Evolutionary conservation across 805 yeast genomes (phyloP).

Genomic region (Tetrapisispora arboricola): DNA sequence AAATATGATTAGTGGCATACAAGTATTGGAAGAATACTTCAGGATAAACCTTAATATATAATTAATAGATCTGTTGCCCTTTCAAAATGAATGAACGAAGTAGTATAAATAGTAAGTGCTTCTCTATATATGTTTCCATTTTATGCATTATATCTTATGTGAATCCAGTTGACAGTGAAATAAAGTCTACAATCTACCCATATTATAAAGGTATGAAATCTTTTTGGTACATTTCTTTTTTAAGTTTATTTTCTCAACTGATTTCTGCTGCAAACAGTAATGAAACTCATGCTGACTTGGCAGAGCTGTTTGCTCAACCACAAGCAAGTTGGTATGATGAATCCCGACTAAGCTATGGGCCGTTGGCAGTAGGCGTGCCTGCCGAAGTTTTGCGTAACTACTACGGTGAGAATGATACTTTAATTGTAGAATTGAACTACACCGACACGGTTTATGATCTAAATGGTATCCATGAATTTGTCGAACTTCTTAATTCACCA

Average conservation of each 20-base stretch:
- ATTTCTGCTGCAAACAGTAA: background rate
- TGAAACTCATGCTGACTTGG: background rate
- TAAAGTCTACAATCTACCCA: background rate
- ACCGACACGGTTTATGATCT: background rate
- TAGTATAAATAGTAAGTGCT: background rate
- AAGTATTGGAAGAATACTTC: too few relatives aligned
- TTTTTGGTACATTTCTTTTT: background rate
- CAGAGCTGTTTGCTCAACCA: background rate
- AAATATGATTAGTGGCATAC: too few relatives aligned
- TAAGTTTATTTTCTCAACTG: background rate
- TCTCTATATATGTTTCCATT: background rate
- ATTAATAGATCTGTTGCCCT: background rate
- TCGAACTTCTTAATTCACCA: background rate
- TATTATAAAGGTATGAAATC: background rate
- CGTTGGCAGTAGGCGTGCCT: background rate
- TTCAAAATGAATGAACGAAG: background rate
- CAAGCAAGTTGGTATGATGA: background rate
- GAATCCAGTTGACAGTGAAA: background rate
- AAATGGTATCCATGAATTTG: background rate
- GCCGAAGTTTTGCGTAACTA: background rate
- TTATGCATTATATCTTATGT: background rate
- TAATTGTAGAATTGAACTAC: background rate
- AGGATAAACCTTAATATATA: background rate
- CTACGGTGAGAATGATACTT: background rate
- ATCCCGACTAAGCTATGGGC: background rate